These are phyloP conservation scores for Eimeria maxima DNA, from an alignment of 169 alveolate genomes.

Conservation along the genomic window DNA sequence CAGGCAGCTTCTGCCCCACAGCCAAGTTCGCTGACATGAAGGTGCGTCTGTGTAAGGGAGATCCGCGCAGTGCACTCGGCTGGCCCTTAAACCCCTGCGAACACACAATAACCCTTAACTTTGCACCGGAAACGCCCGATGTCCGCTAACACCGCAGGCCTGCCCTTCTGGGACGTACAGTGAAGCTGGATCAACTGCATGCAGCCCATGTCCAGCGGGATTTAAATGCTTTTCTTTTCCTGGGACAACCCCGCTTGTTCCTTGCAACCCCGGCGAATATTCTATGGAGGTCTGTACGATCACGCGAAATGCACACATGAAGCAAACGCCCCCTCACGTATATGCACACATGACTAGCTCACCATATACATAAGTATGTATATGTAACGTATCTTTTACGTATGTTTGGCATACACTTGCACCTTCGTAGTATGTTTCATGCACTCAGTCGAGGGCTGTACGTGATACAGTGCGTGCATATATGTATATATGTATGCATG, in stretches of 20 bases:
- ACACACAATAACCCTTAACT: neutral
- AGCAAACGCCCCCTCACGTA: neutral
- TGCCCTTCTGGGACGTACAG: conserved; percentile 47
- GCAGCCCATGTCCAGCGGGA: conserved; percentile 57
- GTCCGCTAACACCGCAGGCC: neutral
- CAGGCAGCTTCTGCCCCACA: conserved; percentile 50
- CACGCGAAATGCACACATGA: neutral
- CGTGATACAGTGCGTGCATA: neutral
- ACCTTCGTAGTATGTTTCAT: neutral
- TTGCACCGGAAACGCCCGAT: neutral
- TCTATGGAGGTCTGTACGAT: neutral
- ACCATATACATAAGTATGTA: no score
- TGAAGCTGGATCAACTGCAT: conserved; percentile 16
- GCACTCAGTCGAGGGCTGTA: neutral
- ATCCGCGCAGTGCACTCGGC: no score
- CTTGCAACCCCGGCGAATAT: conserved; percentile 47
- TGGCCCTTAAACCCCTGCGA: no score
- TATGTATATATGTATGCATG: neutral
- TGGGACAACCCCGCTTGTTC: neutral
- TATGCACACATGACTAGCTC: no score
- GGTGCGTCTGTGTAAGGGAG: neutral
- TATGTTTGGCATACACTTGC: no score
- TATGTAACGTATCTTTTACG: no score
- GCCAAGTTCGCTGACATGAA: conserved; percentile 31
- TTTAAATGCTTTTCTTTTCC: neutral